phyloP scores from a whole-genome alignment of 2,329 filamentous ascomycete genomes.

The Aureobasidium sp. region DNA sequence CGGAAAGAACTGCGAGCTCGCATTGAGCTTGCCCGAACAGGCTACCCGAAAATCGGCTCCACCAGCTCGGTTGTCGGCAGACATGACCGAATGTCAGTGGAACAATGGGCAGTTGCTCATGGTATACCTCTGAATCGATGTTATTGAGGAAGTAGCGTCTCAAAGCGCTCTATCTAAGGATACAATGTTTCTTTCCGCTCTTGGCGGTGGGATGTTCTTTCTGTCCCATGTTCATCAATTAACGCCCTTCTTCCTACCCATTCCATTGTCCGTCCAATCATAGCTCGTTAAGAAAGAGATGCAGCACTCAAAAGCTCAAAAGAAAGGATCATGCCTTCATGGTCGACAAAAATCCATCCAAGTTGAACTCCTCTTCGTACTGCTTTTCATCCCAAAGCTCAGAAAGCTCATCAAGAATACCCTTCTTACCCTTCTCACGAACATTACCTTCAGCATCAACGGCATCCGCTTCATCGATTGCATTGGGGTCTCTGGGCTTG shows the following conservation, averaged over 20 bases:
- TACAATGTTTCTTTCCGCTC: background rate
- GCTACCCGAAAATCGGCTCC: too few species aligned
- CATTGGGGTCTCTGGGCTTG: slow-evolving; percentile 47
- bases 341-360: slow-evolving; percentile 89
- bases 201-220: background rate
- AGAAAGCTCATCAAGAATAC: slow-evolving; percentile 88
- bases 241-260: slow-evolving; percentile 2
- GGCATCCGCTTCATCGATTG: slow-evolving; percentile 72
- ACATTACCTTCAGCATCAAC: slow-evolving; percentile 77
- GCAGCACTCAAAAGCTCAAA: background rate
- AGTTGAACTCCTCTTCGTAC: slow-evolving; percentile 96
- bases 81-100: background rate
- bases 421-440: slow-evolving; percentile 90
- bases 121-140: background rate
- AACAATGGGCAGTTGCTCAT: background rate
- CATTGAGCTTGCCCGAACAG: background rate
- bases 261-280: background rate
- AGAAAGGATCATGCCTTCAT: slow-evolving; percentile 57
- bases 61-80: background rate
- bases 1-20: background rate
- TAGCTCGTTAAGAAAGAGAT: slow-evolving; percentile 3
- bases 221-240: background rate
- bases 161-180: background rate
- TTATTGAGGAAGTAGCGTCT: background rate
- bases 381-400: slow-evolving; percentile 97